Base-by-base conservation (phyloP, 352 stramenopile genomes). In the Phytopythium mirpurense region DNA sequence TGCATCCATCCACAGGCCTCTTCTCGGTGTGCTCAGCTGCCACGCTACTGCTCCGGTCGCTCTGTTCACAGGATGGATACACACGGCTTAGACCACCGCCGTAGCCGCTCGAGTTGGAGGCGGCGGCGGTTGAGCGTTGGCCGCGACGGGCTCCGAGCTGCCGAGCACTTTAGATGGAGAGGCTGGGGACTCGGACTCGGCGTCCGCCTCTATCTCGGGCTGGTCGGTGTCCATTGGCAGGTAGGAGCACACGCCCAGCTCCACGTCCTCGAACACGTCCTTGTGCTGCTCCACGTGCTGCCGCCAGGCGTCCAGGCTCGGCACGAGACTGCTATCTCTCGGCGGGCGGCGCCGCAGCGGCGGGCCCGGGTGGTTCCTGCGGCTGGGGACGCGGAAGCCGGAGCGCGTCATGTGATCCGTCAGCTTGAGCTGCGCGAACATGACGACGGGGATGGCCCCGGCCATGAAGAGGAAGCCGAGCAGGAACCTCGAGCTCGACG, bases 401-500 rank as follows among this genome's bases (percentile, higher is more conserved):
- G n/a, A n/a, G n/a, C n/a, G n/a, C n/a, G n/a, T n/a, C n/a, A n/a
- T n/a, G n/a, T n/a, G n/a, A n/a, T 81, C 71, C 43, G 58, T 56
- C 37, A 60, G 72, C 34, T 60, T 66, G 48, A 66, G 62, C 54
- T 81, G 71, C 44, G 65, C 52, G 50, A 62, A 76, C n/a, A 81
- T 67, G 51, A 77, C 49, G 23, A 65, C 26, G 48, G 72, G 68
- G 49, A 81, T 52, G 41, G 45, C 41, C 21, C 69, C 36, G 19
- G 54, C 62, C 14, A 64, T 56, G n/a, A 60, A 52, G 4, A 56
- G 63, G 42, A 75, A 74, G 16, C 50, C 56, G 23, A 78, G 26
- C 45, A 68, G 74, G 32, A 78, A 54, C 11, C 49, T 56, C 50
- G 62, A 60, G 42, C 56, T 62, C 8, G 19, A 29, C 31, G 65